Evolutionary conservation across 2,329 filamentous ascomycete species (phyloP).

Genomic region (Aspergillus pseudoterreus): DNA sequence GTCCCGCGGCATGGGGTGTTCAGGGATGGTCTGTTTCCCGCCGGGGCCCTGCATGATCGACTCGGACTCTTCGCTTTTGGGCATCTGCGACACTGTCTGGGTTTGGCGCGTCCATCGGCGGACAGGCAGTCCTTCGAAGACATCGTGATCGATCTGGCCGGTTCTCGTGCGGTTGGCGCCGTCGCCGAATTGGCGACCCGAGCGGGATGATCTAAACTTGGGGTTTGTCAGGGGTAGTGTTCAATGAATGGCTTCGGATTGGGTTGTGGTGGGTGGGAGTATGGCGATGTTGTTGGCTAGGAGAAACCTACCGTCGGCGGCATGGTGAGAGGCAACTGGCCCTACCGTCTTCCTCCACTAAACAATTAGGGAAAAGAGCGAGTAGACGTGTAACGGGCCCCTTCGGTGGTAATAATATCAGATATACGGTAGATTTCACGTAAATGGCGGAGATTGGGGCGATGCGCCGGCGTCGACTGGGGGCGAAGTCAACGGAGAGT

Average conservation of each 20-base stretch:
- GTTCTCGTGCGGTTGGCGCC: constrained; percentile 36
- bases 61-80: constrained; percentile 57
- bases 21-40: constrained; percentile 50
- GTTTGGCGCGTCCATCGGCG: constrained; percentile 80
- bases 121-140: constrained; percentile 73
- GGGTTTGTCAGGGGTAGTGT: not conserved
- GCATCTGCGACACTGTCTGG: constrained; percentile 64
- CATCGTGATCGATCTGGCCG: constrained; percentile 60
- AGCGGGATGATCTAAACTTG: constrained; percentile 55
- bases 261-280: not conserved
- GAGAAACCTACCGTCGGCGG: constrained; percentile 32
- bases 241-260: not conserved
- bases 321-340: constrained; percentile 21
- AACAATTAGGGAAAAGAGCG: constrained; percentile 3
- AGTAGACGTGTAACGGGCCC: not conserved
- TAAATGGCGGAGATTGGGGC: not conserved
- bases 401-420: not conserved
- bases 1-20: constrained; percentile 86
- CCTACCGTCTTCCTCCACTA: constrained; percentile 7
- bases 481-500: constrained; percentile 1
- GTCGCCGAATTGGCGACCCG: constrained; percentile 55
- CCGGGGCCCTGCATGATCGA: constrained; percentile 23
- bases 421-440: not conserved
- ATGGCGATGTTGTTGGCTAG: not conserved
- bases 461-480: constrained; percentile 1